Base-by-base conservation (phyloP, 139 green algal genomes). In the Pseudopediastrum boryanum region DNA sequence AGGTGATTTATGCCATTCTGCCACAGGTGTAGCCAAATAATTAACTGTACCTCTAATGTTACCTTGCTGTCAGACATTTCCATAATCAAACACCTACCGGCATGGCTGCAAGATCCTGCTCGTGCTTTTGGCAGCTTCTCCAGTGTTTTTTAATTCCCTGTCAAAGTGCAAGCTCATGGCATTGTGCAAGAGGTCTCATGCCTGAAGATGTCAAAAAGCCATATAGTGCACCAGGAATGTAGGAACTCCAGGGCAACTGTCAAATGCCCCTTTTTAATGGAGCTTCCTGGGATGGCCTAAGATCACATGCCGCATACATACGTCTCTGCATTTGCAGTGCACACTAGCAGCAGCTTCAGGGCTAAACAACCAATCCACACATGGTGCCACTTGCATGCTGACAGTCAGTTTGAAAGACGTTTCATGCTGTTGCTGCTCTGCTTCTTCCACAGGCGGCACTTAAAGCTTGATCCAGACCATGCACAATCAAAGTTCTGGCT, bases 401-500 rank as follows among this genome's bases (percentile, higher is more conserved):
- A n/a, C 41, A 8, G 36, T 66, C 35, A n/a, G 21, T 29, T 52
- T 67, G 51, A n/a, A n/a, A n/a, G n/a, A n/a, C n/a, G n/a, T n/a
- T 25, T 67, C 23, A 9, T 56, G 65, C 65, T 76, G 3, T 39
- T 33, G 5, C 42, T 66, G 38, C 54, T 42, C 3, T 79, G 29
- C 29, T 68, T 38, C 39, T 25, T 9, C 54, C 41, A 13, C 68
- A 88, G 84, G 76, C 54, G 78, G 48, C 87, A 91, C 63, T 66
- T 87, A 69, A 36, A 74, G 25, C 10, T 88, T 0, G 72, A 80
- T 36, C 83, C 87, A 12, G 61, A 70, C 29, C 61, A 89, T 38
- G 43, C 71, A 33, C 56, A 79, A 9, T 78, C 80, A 5, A 39
- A 36, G 0, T 91, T 91, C 70, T 91, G 87, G 87, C 67, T 89